phyloP scores from a whole-genome alignment of 257 asterid genomes.

The Thymus mandschuricus region DNA sequence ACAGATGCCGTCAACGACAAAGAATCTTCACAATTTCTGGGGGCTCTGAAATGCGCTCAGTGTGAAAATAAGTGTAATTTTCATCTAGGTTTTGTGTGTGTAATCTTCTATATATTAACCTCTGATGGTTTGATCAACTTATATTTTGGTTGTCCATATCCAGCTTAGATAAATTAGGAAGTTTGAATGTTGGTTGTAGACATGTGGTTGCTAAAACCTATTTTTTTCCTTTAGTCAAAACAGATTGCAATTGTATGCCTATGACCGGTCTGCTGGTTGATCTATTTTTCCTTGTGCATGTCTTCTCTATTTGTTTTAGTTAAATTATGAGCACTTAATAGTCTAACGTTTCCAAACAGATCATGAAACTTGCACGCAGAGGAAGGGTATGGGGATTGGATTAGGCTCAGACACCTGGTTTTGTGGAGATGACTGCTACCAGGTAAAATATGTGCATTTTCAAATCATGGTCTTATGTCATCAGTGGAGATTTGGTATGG shows the following conservation, averaged over 20 bases:
- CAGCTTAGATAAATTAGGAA: constrained; percentile 28
- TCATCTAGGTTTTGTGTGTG: constrained; percentile 25
- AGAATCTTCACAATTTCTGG: constrained; percentile 50
- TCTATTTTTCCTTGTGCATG: constrained; percentile 13
- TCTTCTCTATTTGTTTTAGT: constrained; percentile 4
- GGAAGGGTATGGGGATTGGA: constrained; percentile 45
- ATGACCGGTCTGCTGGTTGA: constrained; percentile 10
- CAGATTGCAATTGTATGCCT: constrained; percentile 23
- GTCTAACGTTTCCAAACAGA: constrained; percentile 58
- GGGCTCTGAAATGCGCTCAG: constrained; percentile 73
- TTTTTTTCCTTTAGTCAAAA: not conserved
- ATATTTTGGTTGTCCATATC: constrained; percentile 16
- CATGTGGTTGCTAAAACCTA: not conserved
- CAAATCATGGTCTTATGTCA: constrained; percentile 19
- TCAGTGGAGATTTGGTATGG: constrained; percentile 3
- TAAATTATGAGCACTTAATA: constrained; percentile 32
- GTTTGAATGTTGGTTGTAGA: constrained; percentile 15
- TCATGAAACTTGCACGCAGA: constrained; percentile 72
- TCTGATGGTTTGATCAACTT: constrained; percentile 19
- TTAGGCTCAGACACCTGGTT: constrained; percentile 74
- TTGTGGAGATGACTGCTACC: constrained; percentile 78
- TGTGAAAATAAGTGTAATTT: constrained; percentile 82
- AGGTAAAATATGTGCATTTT: constrained; percentile 53
- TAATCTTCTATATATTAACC: constrained; percentile 21
- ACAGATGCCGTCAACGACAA: constrained; percentile 60